These are phyloP conservation scores for Metschnikowia rubicola DNA, from an alignment of 805 yeast genomes.

Conservation along the genomic window DNA sequence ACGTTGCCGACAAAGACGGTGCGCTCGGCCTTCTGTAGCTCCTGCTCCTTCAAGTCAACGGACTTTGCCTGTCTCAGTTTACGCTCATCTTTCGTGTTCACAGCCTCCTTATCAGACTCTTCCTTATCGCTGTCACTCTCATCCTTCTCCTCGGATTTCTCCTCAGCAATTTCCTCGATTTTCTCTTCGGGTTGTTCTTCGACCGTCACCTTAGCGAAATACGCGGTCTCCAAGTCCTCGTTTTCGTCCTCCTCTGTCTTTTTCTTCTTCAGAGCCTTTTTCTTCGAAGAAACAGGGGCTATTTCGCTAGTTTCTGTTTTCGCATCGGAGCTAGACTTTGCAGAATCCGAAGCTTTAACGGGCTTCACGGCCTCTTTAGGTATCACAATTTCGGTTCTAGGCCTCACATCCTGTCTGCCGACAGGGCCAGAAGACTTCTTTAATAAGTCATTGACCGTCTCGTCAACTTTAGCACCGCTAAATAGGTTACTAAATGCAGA, in stretches of 20 bases:
- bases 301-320: slow-evolving; percentile 15
- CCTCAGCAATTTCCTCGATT: slow-evolving; percentile 20
- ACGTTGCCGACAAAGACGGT: slow-evolving; percentile 90
- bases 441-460: slow-evolving; percentile 31
- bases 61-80: slow-evolving; percentile 38
- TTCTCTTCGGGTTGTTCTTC: slow-evolving; percentile 7
- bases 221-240: slow-evolving; percentile 12
- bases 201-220: slow-evolving; percentile 15
- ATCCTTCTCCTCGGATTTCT: slow-evolving; percentile 35
- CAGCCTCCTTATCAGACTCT: slow-evolving; percentile 19
- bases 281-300: neutral
- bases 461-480: slow-evolving; percentile 28
- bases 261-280: slow-evolving; percentile 2
- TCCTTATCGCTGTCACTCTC: slow-evolving; percentile 32
- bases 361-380: slow-evolving; percentile 14
- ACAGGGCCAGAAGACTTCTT: slow-evolving; percentile 43
- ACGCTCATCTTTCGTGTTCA: slow-evolving; percentile 19
- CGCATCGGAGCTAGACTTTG: slow-evolving; percentile 15
- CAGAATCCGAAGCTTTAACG: slow-evolving; percentile 14
- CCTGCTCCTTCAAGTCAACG: slow-evolving; percentile 63
- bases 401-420: slow-evolving; percentile 29
- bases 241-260: slow-evolving; percentile 7
- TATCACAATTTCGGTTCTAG: slow-evolving; percentile 30
- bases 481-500: slow-evolving; percentile 35
- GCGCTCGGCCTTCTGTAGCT: slow-evolving; percentile 75